phyloP scores from a whole-genome alignment of 257 asterid genomes.

The Coffea canephora region DNA sequence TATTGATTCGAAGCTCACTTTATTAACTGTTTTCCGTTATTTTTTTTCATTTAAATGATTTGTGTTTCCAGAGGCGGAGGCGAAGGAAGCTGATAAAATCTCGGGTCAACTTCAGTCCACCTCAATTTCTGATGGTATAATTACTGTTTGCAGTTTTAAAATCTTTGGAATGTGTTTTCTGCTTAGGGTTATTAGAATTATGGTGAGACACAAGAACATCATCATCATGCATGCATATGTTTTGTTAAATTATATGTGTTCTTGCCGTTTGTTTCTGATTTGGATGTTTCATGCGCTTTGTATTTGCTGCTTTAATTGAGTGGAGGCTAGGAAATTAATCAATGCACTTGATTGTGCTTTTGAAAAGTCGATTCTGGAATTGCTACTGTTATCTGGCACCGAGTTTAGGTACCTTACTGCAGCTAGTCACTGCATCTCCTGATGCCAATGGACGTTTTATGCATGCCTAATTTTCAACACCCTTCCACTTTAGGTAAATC shows the following conservation, averaged over 20 bases:
- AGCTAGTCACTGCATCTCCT: no score
- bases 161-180: not conserved
- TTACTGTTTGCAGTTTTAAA: not conserved
- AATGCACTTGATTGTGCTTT: not conserved
- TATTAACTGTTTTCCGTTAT: not conserved
- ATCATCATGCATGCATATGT: not conserved
- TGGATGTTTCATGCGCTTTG: not conserved
- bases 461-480: not conserved
- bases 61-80: slow-evolving; percentile 49
- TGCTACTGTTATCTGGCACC: not conserved
- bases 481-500: not conserved
- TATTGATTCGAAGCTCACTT: not conserved
- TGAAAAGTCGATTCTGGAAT: not conserved
- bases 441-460: not conserved
- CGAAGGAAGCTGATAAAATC: slow-evolving; percentile 61
- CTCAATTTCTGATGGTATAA: slow-evolving; percentile 63
- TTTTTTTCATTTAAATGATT: not conserved
- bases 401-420: not conserved
- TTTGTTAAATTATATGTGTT: not conserved
- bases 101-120: slow-evolving; percentile 80
- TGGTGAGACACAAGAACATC: not conserved
- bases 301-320: not conserved
- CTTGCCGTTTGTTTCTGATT: not conserved
- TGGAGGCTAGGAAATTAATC: not conserved
- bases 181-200: not conserved